Percentiles rank a stretch among this genome's conserved stretches.
Conservation (phyloP, 768 basidiomycete genomes). For the Tulasnella calospora region DNA sequence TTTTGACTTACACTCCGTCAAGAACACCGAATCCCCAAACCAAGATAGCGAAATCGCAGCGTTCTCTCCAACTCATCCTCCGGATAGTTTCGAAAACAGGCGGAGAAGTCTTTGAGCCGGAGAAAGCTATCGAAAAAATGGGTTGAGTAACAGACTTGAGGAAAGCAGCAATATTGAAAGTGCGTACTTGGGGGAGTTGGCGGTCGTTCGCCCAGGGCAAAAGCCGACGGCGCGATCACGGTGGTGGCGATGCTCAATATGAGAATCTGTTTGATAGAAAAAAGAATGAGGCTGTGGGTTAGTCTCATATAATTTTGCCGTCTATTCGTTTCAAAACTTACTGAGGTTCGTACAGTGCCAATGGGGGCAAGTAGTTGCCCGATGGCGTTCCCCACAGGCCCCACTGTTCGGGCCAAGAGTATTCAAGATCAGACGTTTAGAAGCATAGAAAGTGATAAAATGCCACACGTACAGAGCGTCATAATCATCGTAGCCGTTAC, state of each 20-base stretch:
- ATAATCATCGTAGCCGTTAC: slow-evolving; percentile 70
- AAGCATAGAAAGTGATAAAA: not conserved
- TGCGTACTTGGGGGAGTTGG: slow-evolving; percentile 72
- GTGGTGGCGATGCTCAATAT: slow-evolving; percentile 70
- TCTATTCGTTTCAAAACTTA: slow-evolving; percentile 33
- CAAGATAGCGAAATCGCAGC: slow-evolving; percentile 64
- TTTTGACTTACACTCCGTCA: slow-evolving; percentile 51
- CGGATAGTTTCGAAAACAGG: slow-evolving; percentile 29
- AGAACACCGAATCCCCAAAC: slow-evolving; percentile 57
- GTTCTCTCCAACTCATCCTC: slow-evolving; percentile 58
- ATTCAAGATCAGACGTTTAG: not conserved
- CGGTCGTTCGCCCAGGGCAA: slow-evolving; percentile 57
- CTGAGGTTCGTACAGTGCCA: slow-evolving; percentile 53
- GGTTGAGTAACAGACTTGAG: not conserved
- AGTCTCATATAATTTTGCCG: slow-evolving; percentile 40
- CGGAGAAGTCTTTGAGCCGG: slow-evolving; percentile 30
- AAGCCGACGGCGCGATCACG: slow-evolving; percentile 51
- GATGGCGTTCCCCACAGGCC: slow-evolving; percentile 69
- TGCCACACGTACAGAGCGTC: slow-evolving; percentile 40
- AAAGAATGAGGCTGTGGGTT: not conserved
- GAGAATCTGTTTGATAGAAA: not conserved
- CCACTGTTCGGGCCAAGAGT: slow-evolving; percentile 40
- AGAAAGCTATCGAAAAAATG: slow-evolving; percentile 28
- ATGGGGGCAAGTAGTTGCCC: slow-evolving; percentile 70
- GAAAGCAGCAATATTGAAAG: not conserved